Percentiles rank a stretch among this genome's conserved stretches.
Conservation (phyloP, 306 rosid species). For the Purshia tridentata region DNA sequence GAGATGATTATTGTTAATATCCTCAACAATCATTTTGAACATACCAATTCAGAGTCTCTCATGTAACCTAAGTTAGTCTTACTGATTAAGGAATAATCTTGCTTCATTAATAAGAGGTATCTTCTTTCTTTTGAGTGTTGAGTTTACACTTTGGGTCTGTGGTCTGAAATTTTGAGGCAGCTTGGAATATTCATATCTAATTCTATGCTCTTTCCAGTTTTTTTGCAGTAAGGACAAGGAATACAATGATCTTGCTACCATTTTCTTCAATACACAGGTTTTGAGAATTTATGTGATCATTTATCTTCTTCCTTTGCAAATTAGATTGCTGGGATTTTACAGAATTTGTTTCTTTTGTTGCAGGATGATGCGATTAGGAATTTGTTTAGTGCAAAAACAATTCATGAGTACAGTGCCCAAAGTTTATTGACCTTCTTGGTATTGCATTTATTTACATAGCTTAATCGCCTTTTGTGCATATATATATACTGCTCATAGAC, state of each 20-base stretch:
- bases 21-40: background rate
- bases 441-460: slow-evolving; percentile 34
- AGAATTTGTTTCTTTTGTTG: slow-evolving; percentile 28
- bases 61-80: background rate
- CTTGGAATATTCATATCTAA: slow-evolving; percentile 18
- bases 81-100: background rate
- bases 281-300: slow-evolving; percentile 17
- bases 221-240: slow-evolving; percentile 84
- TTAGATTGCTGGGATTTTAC: background rate
- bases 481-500: background rate
- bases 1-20: background rate
- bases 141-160: background rate
- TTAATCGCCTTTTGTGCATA: slow-evolving; percentile 10
- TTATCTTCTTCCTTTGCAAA: slow-evolving; percentile 19
- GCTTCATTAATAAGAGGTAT: background rate
- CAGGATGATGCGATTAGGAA: slow-evolving; percentile 99
- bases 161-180: background rate
- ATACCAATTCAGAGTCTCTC: background rate
- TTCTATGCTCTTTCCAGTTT: slow-evolving; percentile 53
- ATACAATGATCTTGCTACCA: slow-evolving; percentile 97
- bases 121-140: background rate
- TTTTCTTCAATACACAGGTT: slow-evolving; percentile 98
- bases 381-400: slow-evolving; percentile 95
- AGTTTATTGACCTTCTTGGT: slow-evolving; percentile 96
- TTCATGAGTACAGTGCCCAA: slow-evolving; percentile 90